These are phyloP conservation scores for Solanum chiquidenum DNA, from an alignment of 257 asterid genomes.

Conservation along the genomic window DNA sequence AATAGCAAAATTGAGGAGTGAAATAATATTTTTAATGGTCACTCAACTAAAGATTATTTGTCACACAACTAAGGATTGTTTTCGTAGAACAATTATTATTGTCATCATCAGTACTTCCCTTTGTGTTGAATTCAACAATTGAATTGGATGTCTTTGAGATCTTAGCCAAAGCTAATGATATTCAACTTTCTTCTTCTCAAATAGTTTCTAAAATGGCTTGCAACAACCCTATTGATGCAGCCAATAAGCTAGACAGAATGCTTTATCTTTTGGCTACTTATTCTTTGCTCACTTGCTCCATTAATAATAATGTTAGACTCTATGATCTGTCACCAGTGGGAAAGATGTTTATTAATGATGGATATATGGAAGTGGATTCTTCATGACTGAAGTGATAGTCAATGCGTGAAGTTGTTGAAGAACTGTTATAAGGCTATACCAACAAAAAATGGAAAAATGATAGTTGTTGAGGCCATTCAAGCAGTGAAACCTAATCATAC, in stretches of 20 bases:
- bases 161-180: slow-evolving; percentile 7
- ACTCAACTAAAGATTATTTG: no score
- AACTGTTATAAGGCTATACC: slow-evolving; percentile 23
- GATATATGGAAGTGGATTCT: slow-evolving; percentile 21
- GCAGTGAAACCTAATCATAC: slow-evolving; percentile 7
- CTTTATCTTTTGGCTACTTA: slow-evolving; percentile 15
- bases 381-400: slow-evolving; percentile 32
- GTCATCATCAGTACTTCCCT: no score
- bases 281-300: slow-evolving; percentile 16
- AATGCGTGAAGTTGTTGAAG: slow-evolving; percentile 19
- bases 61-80: no score
- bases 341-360: slow-evolving; percentile 4
- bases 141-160: slow-evolving; percentile 23
- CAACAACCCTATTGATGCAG: not conserved
- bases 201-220: slow-evolving; percentile 9
- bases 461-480: slow-evolving; percentile 6
- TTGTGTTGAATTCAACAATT: slow-evolving; percentile 12
- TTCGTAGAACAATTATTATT: no score
- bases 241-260: slow-evolving; percentile 19
- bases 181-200: slow-evolving; percentile 12
- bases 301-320: not conserved
- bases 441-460: slow-evolving; percentile 16
- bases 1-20: no score
- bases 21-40: no score
- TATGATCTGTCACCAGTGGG: slow-evolving; percentile 8